A percentile compares a stretch with the other conserved stretches of the same genome.
These are phyloP conservation scores for Bipolaris victoriae DNA, from an alignment of 2,329 filamentous ascomycete species.

Conservation along the genomic window DNA sequence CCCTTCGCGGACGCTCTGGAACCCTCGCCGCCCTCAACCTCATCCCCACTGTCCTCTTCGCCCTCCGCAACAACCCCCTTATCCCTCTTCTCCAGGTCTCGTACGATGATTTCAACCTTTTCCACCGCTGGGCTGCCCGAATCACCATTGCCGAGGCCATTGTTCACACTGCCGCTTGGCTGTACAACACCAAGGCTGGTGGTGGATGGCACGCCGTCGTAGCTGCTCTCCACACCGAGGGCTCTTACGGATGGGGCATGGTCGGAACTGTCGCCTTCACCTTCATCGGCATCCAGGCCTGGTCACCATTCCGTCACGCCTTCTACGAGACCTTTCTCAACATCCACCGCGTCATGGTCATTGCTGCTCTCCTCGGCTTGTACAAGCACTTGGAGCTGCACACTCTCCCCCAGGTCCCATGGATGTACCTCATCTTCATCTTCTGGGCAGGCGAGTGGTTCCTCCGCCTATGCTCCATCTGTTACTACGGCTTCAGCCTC, in stretches of 20 bases:
- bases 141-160: conserved; percentile 73
- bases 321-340: conserved; percentile 98
- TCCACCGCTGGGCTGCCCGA: conserved; percentile 83
- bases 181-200: conserved; percentile 66
- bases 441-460: conserved; percentile 75
- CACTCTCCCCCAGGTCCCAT: conserved; percentile 70
- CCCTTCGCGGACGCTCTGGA: conserved; percentile 84
- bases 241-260: conserved; percentile 70
- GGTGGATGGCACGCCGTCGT: conserved; percentile 66
- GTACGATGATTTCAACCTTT: conserved; percentile 94
- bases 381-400: conserved; percentile 79
- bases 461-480: conserved; percentile 56
- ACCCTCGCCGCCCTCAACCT: conserved; percentile 87
- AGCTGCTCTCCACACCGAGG: conserved; percentile 61
- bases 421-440: conserved; percentile 74
- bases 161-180: conserved; percentile 75
- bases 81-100: conserved; percentile 82
- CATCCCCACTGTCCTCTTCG: conserved; percentile 87
- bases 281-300: conserved; percentile 70
- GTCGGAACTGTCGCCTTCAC: conserved; percentile 66
- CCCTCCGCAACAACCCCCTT: conserved; percentile 90
- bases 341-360: conserved; percentile 77
- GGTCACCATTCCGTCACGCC: conserved; percentile 84
- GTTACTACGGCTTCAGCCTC: conserved; percentile 61
- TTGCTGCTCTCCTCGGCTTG: conserved; percentile 71